Percentiles rank a stretch among this genome's conserved stretches.
Conservation (phyloP, 176 grass and related monocot species). For the Eragrostis nindensis region DNA sequence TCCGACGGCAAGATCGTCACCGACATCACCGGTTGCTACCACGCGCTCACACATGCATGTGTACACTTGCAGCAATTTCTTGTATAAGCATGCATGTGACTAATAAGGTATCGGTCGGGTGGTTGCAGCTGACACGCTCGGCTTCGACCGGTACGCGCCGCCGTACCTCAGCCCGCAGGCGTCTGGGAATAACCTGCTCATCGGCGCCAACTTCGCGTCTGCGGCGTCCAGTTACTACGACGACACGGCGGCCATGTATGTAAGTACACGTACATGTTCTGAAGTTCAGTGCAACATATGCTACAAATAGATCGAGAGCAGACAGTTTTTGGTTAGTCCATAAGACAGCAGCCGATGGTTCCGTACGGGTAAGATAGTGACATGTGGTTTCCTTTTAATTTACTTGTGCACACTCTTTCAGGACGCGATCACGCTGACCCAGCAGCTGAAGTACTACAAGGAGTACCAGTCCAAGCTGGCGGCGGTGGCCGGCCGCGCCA, state of each 20-base stretch:
- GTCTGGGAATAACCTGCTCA: conserved; percentile 72
- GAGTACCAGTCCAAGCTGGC: conserved; percentile 76
- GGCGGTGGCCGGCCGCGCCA: conserved; percentile 43
- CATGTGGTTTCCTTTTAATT: not conserved
- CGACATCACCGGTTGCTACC: conserved; percentile 61
- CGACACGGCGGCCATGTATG: conserved; percentile 70
- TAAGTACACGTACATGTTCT: conserved; percentile 37
- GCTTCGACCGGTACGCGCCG: conserved; percentile 59
- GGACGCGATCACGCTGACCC: conserved; percentile 69
- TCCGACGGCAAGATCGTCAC: conserved; percentile 83
- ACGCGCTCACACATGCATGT: not conserved
- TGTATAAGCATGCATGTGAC: not conserved
- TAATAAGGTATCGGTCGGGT: too few relatives aligned
- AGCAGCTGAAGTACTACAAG: conserved; percentile 74
- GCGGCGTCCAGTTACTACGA: conserved; percentile 77
- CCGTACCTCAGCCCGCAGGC: conserved; percentile 74
- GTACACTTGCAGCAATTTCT: not conserved
- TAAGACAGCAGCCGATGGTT: not conserved
- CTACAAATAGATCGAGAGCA: not conserved
- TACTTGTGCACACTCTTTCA: conserved; percentile 24
- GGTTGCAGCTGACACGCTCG: conserved; percentile 60
- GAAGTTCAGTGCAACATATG: not conserved
- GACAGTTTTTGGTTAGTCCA: not conserved
- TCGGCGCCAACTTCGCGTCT: conserved; percentile 78
- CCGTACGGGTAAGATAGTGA: not conserved